phyloP scores from a whole-genome alignment of 2,329 filamentous ascomycete species.

The Hymenoscyphus infarciens region DNA sequence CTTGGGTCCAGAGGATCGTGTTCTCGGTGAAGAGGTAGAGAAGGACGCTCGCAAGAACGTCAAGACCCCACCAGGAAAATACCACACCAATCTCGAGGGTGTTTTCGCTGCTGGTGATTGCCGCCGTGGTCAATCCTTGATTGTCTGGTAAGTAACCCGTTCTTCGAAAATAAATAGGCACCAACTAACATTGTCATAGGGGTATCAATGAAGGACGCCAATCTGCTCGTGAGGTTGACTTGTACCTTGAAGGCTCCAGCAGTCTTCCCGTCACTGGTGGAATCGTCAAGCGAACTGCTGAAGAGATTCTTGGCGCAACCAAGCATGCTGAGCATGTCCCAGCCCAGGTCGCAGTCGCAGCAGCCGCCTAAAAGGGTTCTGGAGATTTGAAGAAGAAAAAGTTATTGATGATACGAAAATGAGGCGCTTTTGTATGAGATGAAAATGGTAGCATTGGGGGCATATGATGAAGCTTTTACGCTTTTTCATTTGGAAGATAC shows the following conservation, averaged over 20 bases:
- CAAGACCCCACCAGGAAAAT: constrained; percentile 86
- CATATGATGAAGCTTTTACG: constrained; percentile 4
- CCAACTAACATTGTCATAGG: constrained; percentile 47
- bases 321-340: constrained; percentile 26
- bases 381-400: neutral
- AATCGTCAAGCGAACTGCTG: constrained; percentile 80
- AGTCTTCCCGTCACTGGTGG: constrained; percentile 86
- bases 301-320: constrained; percentile 54
- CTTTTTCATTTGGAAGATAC: constrained; percentile 2
- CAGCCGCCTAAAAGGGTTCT: constrained; percentile 8
- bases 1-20: constrained; percentile 85
- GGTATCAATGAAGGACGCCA: constrained; percentile 97
- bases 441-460: constrained; percentile 2
- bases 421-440: constrained; percentile 1
- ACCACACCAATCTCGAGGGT: constrained; percentile 81
- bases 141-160: constrained; percentile 72
- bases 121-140: constrained; percentile 88
- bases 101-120: constrained; percentile 95
- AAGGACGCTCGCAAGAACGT: constrained; percentile 92
- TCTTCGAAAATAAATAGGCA: neutral
- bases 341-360: constrained; percentile 26
- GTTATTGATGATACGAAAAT: neutral
- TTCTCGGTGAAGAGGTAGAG: constrained; percentile 84
- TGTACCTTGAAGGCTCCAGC: constrained; percentile 77
- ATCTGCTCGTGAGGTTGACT: constrained; percentile 85